Evolutionary conservation across 108 stramenopile species (phyloP), one percentile per base, ranked within the genome.

Genomic region (Epithemia pelagica): DNA sequence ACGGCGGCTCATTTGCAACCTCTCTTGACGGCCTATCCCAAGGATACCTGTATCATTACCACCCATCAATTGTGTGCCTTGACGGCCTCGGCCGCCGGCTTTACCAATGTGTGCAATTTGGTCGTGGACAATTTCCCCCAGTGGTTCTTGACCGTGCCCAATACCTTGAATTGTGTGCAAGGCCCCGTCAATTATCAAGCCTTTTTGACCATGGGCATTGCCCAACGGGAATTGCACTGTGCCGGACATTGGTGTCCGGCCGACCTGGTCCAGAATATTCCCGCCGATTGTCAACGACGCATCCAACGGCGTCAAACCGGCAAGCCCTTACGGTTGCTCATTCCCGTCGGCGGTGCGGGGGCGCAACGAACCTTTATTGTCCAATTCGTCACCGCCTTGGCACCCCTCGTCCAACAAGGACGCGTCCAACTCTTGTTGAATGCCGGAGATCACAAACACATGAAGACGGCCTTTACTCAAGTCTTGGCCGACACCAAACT

Each of bases 71-170:
- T 93, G 58, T 85, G 86, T 28, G 92, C 92, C 30, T 73, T 91
- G 60, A 80, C 87, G 21, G 92, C 92, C 5, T 85, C 86, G 0
- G 95, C 90, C 15, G 85, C 81, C 54, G 95, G 95, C 18, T 94
- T 94, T 73, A 93, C 81, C 62, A 91, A 93, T 68, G 94, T 95
- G 2, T 73, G 91, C 57, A 95, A 95, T 65, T 64, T 95, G 26
- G 95, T 95, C 1, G 91, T 95, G 61, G 95, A 95, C 75, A 95
- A 95, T 70, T 88, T 89, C 75, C 87, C 92, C 22, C 95, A 95
- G 71, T 95, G 91, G 91, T 91, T 81, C 70, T 68, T 81, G 62
- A 87, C 88, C 2, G 92, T 93, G 21, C 95, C 95, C n/a, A 85
- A 84, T 2, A 85, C 88, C 8, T 64, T 92, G 61, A 95, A 95